Evolutionary conservation across 2,329 filamentous ascomycete species (phyloP).

Genomic region (Emericellopsis cladophorae): DNA sequence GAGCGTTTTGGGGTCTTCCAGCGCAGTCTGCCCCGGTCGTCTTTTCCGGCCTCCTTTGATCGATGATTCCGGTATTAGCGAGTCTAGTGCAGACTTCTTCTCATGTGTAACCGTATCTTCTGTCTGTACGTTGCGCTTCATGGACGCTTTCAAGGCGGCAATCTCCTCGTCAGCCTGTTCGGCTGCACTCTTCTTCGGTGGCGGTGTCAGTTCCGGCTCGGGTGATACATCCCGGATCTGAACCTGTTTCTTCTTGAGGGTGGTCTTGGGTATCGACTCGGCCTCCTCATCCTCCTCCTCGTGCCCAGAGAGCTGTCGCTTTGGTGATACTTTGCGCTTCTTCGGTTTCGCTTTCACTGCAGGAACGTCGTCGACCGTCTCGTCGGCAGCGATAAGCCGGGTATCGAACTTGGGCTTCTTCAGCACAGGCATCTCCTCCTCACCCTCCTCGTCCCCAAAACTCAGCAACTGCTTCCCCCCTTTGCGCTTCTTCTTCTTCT

Average conservation of each 20-base stretch:
- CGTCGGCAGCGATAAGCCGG: conserved; percentile 53
- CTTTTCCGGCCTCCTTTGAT: conserved; percentile 56
- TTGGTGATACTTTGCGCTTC: conserved; percentile 13
- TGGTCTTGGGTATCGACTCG: conserved; percentile 2
- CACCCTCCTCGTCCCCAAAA: conserved; percentile 60
- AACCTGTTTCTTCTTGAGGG: conserved; percentile 5
- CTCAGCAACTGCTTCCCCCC: conserved; percentile 65
- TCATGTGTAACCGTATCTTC: conserved; percentile 37
- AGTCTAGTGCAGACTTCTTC: conserved; percentile 54
- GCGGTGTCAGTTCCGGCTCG: conserved; percentile 9
- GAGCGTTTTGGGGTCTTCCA: conserved; percentile 51
- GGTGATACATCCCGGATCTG: conserved; percentile 4
- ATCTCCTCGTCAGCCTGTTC: conserved; percentile 71
- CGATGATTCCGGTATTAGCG: conserved; percentile 61
- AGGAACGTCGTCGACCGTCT: conserved; percentile 19
- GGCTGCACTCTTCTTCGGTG: conserved; percentile 34
- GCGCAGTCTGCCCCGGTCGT: conserved; percentile 38
- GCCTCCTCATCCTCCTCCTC: conserved; percentile 4
- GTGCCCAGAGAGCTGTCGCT: conserved; percentile 4
- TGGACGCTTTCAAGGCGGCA: conserved; percentile 66
- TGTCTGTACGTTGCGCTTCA: conserved; percentile 51
- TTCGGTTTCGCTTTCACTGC: conserved; percentile 11
- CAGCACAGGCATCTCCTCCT: conserved; percentile 37
- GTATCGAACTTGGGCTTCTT: conserved; percentile 75
- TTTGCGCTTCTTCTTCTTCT: conserved; percentile 59